Conservation (phyloP, 139 green algal species). For the Dunaliella primolecta region DNA sequence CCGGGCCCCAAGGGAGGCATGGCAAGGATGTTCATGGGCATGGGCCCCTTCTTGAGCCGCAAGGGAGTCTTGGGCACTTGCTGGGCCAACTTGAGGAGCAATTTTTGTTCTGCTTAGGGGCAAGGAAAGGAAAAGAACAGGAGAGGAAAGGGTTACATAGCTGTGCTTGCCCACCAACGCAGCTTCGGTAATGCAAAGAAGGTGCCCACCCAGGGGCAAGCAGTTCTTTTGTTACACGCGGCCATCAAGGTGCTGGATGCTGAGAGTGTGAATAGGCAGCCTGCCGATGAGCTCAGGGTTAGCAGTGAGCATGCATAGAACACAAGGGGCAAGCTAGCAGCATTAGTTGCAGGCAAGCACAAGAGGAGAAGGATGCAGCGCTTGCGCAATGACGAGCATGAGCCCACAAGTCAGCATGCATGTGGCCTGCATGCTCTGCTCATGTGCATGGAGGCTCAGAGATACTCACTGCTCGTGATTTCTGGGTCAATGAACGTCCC, state of each 20-base stretch:
- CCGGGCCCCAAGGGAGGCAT: neutral
- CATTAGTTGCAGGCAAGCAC: too few relatives aligned
- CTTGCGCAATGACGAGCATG: too few relatives aligned
- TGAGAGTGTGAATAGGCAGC: too few relatives aligned
- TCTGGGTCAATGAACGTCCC: constrained; percentile 43
- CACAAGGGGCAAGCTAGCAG: too few relatives aligned
- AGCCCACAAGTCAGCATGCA: too few relatives aligned
- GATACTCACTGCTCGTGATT: constrained; percentile 43
- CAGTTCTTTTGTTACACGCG: neutral
- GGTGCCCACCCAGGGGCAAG: neutral
- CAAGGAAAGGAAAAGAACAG: neutral
- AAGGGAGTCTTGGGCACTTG: neutral
- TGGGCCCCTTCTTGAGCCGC: neutral
- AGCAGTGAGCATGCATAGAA: too few relatives aligned
- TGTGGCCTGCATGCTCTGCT: too few relatives aligned
- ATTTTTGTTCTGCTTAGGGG: neutral
- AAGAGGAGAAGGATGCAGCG: too few relatives aligned
- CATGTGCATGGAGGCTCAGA: too few relatives aligned
- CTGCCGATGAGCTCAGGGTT: too few relatives aligned
- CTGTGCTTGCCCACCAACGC: neutral
- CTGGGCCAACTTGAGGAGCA: neutral
- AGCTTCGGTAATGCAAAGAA: neutral
- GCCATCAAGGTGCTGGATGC: too few relatives aligned
- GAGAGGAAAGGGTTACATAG: neutral
- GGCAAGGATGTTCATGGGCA: neutral